Conservation (phyloP, 768 basidiomycete species). For the Tricholoma flavovirens region DNA sequence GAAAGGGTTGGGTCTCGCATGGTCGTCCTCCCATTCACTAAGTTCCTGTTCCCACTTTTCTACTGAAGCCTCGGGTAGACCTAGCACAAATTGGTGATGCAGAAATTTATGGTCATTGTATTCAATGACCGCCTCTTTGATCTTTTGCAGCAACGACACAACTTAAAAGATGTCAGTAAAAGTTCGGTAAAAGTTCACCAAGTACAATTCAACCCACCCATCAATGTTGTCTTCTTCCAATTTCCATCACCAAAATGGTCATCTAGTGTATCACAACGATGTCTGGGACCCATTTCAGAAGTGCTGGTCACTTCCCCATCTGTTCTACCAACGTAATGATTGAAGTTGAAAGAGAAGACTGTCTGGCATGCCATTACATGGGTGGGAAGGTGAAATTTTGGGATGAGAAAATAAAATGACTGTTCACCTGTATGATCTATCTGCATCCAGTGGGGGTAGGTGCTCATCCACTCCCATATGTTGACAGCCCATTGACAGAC, state of each 20-base stretch:
- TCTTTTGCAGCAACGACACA: not conserved
- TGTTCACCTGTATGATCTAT: not conserved
- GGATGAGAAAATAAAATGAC: no score
- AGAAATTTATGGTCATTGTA: conserved; percentile 1
- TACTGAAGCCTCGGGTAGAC: no score
- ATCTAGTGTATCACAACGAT: not conserved
- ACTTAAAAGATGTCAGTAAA: not conserved
- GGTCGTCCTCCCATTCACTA: no score
- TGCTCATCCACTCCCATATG: not conserved
- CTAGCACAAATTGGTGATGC: no score
- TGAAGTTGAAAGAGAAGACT: no score
- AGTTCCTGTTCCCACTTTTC: no score
- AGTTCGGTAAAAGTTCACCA: no score
- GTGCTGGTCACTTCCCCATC: not conserved
- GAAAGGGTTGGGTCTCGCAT: not conserved
- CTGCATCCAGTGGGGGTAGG: not conserved
- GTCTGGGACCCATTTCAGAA: not conserved
- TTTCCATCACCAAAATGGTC: no score
- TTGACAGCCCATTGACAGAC: not conserved
- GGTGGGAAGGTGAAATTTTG: not conserved
- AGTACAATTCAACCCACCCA: no score
- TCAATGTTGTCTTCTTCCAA: no score
- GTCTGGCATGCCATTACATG: not conserved
- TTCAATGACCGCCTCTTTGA: no score
- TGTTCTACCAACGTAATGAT: no score